phyloP scores from a whole-genome alignment of 495 filamentous ascomycete genomes.

The Chaetomium tenue region DNA sequence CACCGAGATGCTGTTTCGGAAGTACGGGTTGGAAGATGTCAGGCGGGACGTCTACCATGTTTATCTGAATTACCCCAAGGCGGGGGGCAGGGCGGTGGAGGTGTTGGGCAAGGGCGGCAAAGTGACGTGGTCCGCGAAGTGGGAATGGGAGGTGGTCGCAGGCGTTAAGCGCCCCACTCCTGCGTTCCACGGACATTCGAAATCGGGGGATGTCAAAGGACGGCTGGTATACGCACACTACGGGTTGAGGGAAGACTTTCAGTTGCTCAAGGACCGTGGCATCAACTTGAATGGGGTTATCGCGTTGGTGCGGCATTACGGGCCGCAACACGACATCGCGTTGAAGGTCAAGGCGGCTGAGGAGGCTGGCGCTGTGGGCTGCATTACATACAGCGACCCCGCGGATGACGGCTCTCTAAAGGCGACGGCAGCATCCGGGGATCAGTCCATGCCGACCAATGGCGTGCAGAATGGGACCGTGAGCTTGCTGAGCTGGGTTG shows the following conservation, averaged over 20 bases:
- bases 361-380: slow-evolving; percentile 75
- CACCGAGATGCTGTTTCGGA: slow-evolving; percentile 69
- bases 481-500: slow-evolving; percentile 74
- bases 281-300: slow-evolving; percentile 77
- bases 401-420: slow-evolving; percentile 71
- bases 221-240: slow-evolving; percentile 95
- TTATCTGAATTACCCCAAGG: slow-evolving; percentile 87
- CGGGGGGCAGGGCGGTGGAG: slow-evolving; percentile 72
- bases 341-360: slow-evolving; percentile 91
- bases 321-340: slow-evolving; percentile 66
- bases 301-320: slow-evolving; percentile 77
- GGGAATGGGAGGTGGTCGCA: slow-evolving; percentile 71
- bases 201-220: slow-evolving; percentile 82
- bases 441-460: slow-evolving; percentile 72
- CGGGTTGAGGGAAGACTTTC: slow-evolving; percentile 80
- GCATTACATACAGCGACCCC: slow-evolving; percentile 90
- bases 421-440: slow-evolving; percentile 68
- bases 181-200: slow-evolving; percentile 86
- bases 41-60: slow-evolving; percentile 74
- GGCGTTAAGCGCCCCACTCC: slow-evolving; percentile 59
- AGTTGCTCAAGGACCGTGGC: slow-evolving; percentile 64
- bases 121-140: slow-evolving; percentile 71
- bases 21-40: slow-evolving; percentile 69
- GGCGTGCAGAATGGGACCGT: slow-evolving; percentile 83
- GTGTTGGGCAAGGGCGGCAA: slow-evolving; percentile 67